phyloP scores from a whole-genome alignment of 768 basidiomycete genomes.

The Hericium erinaceus region DNA sequence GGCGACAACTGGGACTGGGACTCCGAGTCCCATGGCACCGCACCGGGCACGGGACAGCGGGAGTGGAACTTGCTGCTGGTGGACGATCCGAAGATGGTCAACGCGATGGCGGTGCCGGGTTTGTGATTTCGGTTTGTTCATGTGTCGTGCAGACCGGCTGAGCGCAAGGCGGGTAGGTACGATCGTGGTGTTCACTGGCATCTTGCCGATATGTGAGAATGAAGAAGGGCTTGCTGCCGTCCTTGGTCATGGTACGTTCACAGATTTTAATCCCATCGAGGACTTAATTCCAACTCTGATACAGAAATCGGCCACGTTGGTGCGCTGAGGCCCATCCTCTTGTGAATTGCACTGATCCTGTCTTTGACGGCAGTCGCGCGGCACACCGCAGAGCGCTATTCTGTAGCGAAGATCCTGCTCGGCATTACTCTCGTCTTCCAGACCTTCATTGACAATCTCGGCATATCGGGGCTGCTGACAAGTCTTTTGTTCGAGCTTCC shows the following conservation, averaged over 20 bases:
- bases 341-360: conserved; percentile 8
- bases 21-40: not conserved
- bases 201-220: conserved; percentile 66
- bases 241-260: conserved; percentile 65
- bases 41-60: conserved; percentile 7
- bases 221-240: conserved; percentile 81
- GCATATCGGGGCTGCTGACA: conserved; percentile 35
- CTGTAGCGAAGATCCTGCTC: conserved; percentile 32
- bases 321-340: conserved; percentile 14
- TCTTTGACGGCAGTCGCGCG: conserved; percentile 37
- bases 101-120: conserved; percentile 76
- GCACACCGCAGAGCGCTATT: conserved; percentile 42
- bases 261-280: too few relatives aligned
- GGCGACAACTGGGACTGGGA: not conserved
- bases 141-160: not conserved
- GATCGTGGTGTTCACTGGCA: conserved; percentile 85
- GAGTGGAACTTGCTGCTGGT: conserved; percentile 74
- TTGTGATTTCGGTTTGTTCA: not conserved
- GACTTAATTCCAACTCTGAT: not conserved
- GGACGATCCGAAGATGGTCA: conserved; percentile 57
- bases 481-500: conserved; percentile 61
- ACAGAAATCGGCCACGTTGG: conserved; percentile 77
- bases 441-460: conserved; percentile 40
- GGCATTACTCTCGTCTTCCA: conserved; percentile 34
- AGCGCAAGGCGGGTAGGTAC: conserved; percentile 33